These are phyloP conservation scores for Cladosporium austrohemisphaericum DNA, from an alignment of 2,329 filamentous ascomycete species.

Conservation along the genomic window DNA sequence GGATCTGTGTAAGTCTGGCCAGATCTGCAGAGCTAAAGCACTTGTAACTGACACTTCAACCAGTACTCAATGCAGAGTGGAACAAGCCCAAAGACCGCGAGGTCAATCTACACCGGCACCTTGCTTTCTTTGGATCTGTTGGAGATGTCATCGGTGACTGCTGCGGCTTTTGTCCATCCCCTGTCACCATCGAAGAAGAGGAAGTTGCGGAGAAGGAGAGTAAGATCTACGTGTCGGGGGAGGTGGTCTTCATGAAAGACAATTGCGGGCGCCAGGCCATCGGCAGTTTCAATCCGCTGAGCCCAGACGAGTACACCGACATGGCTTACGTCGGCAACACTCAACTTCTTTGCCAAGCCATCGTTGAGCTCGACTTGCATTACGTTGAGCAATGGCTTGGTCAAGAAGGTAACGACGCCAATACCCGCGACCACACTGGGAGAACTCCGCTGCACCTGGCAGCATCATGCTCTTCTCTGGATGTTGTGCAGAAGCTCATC, in stretches of 20 bases:
- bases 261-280: constrained; percentile 74
- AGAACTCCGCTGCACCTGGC: constrained; percentile 76
- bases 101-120: constrained; percentile 76
- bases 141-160: constrained; percentile 75
- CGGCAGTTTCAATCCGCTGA: constrained; percentile 74
- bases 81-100: constrained; percentile 72
- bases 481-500: constrained; percentile 68
- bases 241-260: constrained; percentile 71
- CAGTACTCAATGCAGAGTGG: constrained; percentile 78
- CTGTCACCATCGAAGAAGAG: constrained; percentile 66
- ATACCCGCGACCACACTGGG: constrained; percentile 73
- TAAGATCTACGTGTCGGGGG: constrained; percentile 72
- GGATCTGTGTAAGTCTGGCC: constrained; percentile 51
- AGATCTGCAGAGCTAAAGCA: not conserved
- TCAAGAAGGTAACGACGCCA: constrained; percentile 66
- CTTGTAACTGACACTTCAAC: not conserved
- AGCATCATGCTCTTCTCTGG: constrained; percentile 61
- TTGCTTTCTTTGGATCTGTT: constrained; percentile 76
- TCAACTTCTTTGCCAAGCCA: constrained; percentile 71
- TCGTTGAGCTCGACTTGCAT: constrained; percentile 69
- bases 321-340: constrained; percentile 88
- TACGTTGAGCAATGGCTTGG: constrained; percentile 66
- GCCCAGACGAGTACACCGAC: constrained; percentile 80
- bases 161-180: constrained; percentile 71
- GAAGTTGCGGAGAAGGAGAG: constrained; percentile 67